Conservation (phyloP, 176 grass and related monocot species). For the Bolboschoenus planiculmis region DNA sequence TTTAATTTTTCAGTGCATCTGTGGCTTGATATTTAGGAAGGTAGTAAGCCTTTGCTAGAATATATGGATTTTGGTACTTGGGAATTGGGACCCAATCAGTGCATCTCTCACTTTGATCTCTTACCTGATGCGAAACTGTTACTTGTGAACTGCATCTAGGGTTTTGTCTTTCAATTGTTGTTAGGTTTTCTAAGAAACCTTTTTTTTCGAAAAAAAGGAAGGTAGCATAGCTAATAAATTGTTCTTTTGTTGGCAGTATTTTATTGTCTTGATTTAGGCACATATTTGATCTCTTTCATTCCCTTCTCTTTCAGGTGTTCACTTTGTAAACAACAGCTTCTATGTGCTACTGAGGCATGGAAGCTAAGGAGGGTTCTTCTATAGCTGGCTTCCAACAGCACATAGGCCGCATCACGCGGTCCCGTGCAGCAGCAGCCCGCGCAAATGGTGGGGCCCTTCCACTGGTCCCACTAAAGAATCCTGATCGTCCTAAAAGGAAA, state of each 20-base stretch:
- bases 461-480: not conserved
- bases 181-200: not conserved
- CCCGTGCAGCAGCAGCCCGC: not conserved
- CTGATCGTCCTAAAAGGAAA: not conserved
- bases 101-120: not conserved
- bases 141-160: not conserved
- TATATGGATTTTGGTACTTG: not conserved
- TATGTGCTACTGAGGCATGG: slow-evolving; percentile 8
- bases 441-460: not conserved
- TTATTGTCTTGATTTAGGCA: not conserved
- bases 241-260: not conserved
- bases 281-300: not conserved
- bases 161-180: not conserved
- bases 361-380: not conserved
- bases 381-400: slow-evolving; percentile 15
- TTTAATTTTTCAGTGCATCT: not conserved
- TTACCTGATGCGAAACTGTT: not conserved
- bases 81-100: not conserved
- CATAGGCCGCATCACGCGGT: slow-evolving; percentile 14
- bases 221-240: not conserved
- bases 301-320: slow-evolving; percentile 3
- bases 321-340: not conserved
- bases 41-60: not conserved
- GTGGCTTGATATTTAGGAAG: not conserved
- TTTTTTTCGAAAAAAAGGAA: not conserved